Evolutionary conservation across 208 protist genomes (phyloP), one percentile per base, ranked within the genome.

Genomic region (Leishmania guyanensis): DNA sequence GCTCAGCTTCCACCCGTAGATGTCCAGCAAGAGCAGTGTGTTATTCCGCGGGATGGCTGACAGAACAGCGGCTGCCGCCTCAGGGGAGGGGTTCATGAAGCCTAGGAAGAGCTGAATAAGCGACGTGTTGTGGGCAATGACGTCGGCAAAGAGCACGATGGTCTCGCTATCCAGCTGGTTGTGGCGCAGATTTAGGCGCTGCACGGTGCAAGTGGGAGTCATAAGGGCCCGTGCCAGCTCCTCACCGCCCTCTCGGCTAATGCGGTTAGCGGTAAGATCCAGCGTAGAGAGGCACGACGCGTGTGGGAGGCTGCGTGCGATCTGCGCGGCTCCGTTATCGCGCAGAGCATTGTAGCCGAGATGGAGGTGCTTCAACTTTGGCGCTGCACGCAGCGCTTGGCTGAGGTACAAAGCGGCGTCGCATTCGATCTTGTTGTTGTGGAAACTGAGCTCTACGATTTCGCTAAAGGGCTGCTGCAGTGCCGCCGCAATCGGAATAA

Each of bases 31-130:
- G 72, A 96, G 82, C 51, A 97, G 83, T 5, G 86, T 91, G 78
- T 82, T 81, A 86, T 96, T 97, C 12, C 84, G 76, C 20, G 75
- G 73, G 14, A 97, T 84, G 9, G 91, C 85, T 6, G 78, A 74
- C 51, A 97, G 89, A 50, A 96, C 92, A 43, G 80, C 36, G 36
- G 79, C 89, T 0, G 91, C 88, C 14, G 84, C 84, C n/a, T 94
- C 89, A 26, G 93, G 85, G 33, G 83, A 88, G 9, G 94, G 92
- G 62, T 89, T 94, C 94, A 97, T 97, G 86, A 93, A 96, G 75
- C 94, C 94, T n/a, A 97, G 91, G 77, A 96, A 97, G 64, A 97
- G 92, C 85, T 97, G 94, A 79, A 95, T 95, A 51, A 97, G 88
- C 2, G 93, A 96, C 33, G 87, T 91, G 82, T 97, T 97, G 36